Evolutionary conservation across 2,329 filamentous ascomycete species (phyloP).

Genomic region (Colletotrichum filicis): DNA sequence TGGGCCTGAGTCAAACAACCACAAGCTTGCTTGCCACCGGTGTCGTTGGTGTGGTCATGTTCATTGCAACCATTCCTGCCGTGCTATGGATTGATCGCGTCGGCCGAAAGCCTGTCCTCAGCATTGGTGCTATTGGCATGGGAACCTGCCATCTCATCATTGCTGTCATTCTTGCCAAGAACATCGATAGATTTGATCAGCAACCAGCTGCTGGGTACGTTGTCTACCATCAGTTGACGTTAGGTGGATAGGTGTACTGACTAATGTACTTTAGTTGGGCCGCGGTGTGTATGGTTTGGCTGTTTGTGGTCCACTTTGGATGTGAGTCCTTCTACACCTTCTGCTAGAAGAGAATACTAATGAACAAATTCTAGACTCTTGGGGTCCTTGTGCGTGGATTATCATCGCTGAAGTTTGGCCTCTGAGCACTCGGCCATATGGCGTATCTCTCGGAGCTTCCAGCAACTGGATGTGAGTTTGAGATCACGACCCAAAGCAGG

Average conservation of each 20-base stretch:
- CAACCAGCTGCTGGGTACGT: constrained; percentile 61
- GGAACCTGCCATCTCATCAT: constrained; percentile 76
- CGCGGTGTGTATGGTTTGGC: constrained; percentile 74
- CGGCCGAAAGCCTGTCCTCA: constrained; percentile 71
- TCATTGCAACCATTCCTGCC: constrained; percentile 71
- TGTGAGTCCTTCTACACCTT: constrained; percentile 69
- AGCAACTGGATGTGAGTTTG: constrained; percentile 69
- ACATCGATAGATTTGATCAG: constrained; percentile 66
- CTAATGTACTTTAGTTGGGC: constrained; percentile 62
- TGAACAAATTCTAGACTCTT: constrained; percentile 61
- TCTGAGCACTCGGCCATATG: constrained; percentile 75
- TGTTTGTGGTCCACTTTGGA: constrained; percentile 80
- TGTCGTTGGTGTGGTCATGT: constrained; percentile 78
- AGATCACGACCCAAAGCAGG: not conserved
- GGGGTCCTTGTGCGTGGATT: constrained; percentile 81
- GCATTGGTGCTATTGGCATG: constrained; percentile 77
- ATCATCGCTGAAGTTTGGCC: constrained; percentile 82
- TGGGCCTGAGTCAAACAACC: constrained; percentile 66
- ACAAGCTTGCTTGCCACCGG: constrained; percentile 74
- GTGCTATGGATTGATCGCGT: constrained; percentile 74
- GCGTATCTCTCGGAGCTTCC: constrained; percentile 74
- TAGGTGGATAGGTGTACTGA: not conserved
- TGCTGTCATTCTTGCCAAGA: constrained; percentile 73
- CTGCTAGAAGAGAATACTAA: constrained; percentile 50
- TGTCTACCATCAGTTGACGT: not conserved